Evolutionary conservation across 2,329 filamentous ascomycete species (phyloP).

Genomic region (Microdochium nivale): DNA sequence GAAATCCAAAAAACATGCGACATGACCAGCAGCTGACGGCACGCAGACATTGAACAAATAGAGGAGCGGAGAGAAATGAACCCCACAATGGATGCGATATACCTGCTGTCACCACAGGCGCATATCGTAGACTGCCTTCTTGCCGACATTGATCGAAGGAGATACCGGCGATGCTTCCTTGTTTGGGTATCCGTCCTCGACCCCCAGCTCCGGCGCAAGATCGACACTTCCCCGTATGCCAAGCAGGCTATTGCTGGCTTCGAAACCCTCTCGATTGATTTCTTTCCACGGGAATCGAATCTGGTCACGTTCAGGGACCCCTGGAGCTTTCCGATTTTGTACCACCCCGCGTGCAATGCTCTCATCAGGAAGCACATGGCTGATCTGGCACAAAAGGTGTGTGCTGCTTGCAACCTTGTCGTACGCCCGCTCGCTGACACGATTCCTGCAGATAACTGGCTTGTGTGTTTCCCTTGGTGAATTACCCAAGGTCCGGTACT

Average conservation of each 20-base stretch:
- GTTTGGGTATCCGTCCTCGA: conserved; percentile 79
- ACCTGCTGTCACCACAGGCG: conserved; percentile 75
- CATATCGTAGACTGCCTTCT: conserved; percentile 91
- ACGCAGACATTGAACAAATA: conserved; percentile 83
- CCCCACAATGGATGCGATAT: conserved; percentile 88
- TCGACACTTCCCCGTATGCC: conserved; percentile 62
- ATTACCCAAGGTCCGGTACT: conserved; percentile 89
- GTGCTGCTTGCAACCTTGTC: conserved; percentile 3
- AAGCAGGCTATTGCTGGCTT: conserved; percentile 72
- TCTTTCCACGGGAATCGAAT: conserved; percentile 83
- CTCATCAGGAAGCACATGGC: conserved; percentile 79
- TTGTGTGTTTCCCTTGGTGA: conserved; percentile 90
- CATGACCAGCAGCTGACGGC: conserved; percentile 11
- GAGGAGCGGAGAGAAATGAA: conserved; percentile 78
- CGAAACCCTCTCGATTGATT: conserved; percentile 79
- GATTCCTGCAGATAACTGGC: conserved; percentile 52
- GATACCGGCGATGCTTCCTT: conserved; percentile 72
- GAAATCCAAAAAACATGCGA: conserved; percentile 17
- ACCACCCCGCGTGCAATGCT: conserved; percentile 81
- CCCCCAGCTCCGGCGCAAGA: conserved; percentile 59
- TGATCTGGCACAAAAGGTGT: conserved; percentile 77
- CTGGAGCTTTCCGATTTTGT: conserved; percentile 90
- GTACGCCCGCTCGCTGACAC: background rate
- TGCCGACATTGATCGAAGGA: conserved; percentile 78
- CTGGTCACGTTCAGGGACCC: conserved; percentile 88